Conservation (phyloP, 306 rosid species). For the Vigna trinervia region DNA sequence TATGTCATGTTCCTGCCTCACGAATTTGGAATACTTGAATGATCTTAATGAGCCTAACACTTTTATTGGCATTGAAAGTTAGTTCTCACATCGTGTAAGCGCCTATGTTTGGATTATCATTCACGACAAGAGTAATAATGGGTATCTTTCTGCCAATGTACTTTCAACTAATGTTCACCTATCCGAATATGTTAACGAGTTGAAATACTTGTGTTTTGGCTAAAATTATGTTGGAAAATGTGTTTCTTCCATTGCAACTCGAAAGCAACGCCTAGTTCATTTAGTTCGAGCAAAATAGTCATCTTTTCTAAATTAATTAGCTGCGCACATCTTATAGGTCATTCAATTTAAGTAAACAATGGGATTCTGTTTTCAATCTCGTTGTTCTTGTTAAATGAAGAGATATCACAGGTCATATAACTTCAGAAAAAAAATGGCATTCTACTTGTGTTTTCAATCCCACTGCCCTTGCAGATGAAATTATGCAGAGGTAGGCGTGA, state of each 20-base stretch:
- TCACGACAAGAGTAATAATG: neutral
- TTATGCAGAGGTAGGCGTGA: neutral
- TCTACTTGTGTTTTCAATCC: no score
- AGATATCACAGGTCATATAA: neutral
- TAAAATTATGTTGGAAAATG: neutral
- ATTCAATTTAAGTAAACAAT: neutral
- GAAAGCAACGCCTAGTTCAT: neutral
- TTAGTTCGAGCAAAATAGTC: neutral
- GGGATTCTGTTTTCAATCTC: neutral
- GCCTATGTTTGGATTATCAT: neutral
- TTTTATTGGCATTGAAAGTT: neutral
- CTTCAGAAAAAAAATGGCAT: no score
- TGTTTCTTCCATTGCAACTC: neutral
- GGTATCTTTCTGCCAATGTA: neutral
- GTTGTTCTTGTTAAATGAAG: neutral
- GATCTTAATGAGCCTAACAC: neutral
- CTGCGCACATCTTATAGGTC: neutral
- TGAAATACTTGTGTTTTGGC: neutral
- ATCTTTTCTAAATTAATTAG: neutral
- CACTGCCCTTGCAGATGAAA: no score
- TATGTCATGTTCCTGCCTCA: neutral
- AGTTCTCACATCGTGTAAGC: neutral
- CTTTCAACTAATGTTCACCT: neutral
- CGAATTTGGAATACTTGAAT: neutral
- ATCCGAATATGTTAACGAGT: neutral